Base-by-base conservation (phyloP, 768 basidiomycete species). In the Crucibulum laeve region DNA sequence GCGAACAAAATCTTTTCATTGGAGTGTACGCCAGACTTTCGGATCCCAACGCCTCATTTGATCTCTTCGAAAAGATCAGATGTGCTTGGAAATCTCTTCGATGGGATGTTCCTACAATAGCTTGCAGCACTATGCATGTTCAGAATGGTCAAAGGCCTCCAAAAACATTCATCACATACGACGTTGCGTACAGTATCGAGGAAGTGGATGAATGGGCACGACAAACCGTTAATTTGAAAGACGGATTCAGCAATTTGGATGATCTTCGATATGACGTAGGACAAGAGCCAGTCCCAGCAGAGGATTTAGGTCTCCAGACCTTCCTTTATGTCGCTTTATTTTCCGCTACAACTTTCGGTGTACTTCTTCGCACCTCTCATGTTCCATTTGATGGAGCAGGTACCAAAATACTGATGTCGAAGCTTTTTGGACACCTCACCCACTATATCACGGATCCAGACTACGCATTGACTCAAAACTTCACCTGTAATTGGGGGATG, bases 1-100 rank as follows among this genome's bases (percentile, higher is more conserved):
- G 53, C 24, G 53, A 54, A 32, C 53, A 54, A 37, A 51, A 51
- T 42, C 43, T 54, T 8, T 54, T 54, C 35, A 42, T 53, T 32
- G 52, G 52, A 7, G 42, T 50, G 11, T 50, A 50, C 33, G 44
- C 44, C 14, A 32, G 45, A 4, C 19, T 48, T 2, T 44, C 46
- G 7, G 21, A 22, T 2, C 42, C 52, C 6, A 10, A 45, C 6
- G 30, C 35, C 25, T 15, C 49, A 2, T 36, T 19, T 15, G 21
- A 38, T 11, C 38, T 50, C n/a, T 33, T 50, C 38, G 38, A 24
- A 1, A 43, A 42, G 17, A 38, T 46, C 21, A 44, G 36, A 26
- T 45, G 39, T 18, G 43, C 52, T 18, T 53, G 52, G 52, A 47
- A 33, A 10, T 50, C 52, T n/a, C 30, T 53, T n/a, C 39, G 52